Base-by-base conservation (phyloP, 768 basidiomycete genomes). In the Lentinula lateritia region DNA sequence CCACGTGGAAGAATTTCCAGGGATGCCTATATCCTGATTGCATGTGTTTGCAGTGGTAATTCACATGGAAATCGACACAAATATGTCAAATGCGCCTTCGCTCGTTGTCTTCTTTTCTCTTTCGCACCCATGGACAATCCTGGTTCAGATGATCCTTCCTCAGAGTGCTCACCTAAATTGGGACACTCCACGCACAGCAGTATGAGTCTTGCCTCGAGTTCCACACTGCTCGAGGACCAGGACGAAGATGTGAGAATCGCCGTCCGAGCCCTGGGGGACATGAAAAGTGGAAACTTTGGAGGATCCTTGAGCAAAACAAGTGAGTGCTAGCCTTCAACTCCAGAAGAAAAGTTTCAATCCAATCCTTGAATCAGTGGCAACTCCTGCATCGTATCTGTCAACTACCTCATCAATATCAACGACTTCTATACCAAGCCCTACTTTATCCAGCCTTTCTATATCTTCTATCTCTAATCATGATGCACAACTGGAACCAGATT, bases 211-310 rank as follows among this genome's bases (percentile, higher is more conserved):
- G 28, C 59, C 3, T 59, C 58, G 16, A 39, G 41, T 41, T 50
- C 45, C 28, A 52, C 61, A 16, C 60, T 63, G 1, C 74, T 83
- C 66, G 79, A 80, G 55, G 77, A 78, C 67, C 81, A 89, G 61
- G 90, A 91, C 65, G 90, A 91, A 72, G 86, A 83, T 66, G 89
- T 92, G 0, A 81, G 85, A 56, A 93, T 92, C 69, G 92, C 92
- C 20, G 85, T 90, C 12, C 74, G 81, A 41, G 92, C 90, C 0
- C 78, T 93, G 15, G 90, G 81, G 32, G 88, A 90, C 67, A 92
- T 93, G 92, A 80, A 88, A 59, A 87, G 80, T 57, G 77, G 80
- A 36, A 54, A 54, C 38, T 18, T 54, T 20, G 53, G 53, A 42
- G 52, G 52, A 7, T 8, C 45, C 61, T 69, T 71, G 46, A 68